Evolutionary conservation across 169 alveolate species (phyloP), one percentile per base, ranked within the genome.

Genomic region (Eimeria tenella): DNA sequence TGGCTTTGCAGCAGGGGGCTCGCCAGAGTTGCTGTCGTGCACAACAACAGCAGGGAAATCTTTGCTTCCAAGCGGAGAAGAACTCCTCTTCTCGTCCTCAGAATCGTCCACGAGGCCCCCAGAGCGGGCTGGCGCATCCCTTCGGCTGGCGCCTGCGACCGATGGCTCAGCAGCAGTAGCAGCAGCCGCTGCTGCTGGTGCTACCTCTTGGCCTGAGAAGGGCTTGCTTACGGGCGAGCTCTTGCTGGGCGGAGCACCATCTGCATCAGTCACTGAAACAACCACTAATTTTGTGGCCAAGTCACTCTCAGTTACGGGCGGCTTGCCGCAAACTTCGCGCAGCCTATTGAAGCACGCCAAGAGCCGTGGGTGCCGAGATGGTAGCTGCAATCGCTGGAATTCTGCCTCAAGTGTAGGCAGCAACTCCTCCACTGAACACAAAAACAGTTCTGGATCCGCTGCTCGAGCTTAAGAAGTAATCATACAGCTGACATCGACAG

Each of bases 271-370:
- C n/a, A 17, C 50, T 19, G 84, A 49, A 15, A 52, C 60, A 42
- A 13, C 84, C 21, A 52, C 60, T 8, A 58, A 21, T 19, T 4
- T n/a, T 79, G 88, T 21, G 25, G 60, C 86, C 56, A 77, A 17
- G 11, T 49, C 42, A 10, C 21, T 7, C 60, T 50, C 7, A 15
- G 86, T 50, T 7, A 77, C 52, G 9, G 86, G 86, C 21, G 62
- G 68, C 86, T 77, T 77, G n/a, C 86, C 86, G 10, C 62, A 50
- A 19, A 25, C 86, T 52, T 77, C 86, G 11, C 86, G 62, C 31
- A 77, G 56, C 9, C 86, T 15, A 19, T 77, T 77, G 5, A 77
- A 77, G 49, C 65, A 42, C 11, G 86, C 62, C 49, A 77, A 42
- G 42, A 77, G 63, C 56, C 86, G 23, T 49, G 62, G 86, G 50